Conservation (phyloP, 805 yeast species). For the Candida stauntonica region DNA sequence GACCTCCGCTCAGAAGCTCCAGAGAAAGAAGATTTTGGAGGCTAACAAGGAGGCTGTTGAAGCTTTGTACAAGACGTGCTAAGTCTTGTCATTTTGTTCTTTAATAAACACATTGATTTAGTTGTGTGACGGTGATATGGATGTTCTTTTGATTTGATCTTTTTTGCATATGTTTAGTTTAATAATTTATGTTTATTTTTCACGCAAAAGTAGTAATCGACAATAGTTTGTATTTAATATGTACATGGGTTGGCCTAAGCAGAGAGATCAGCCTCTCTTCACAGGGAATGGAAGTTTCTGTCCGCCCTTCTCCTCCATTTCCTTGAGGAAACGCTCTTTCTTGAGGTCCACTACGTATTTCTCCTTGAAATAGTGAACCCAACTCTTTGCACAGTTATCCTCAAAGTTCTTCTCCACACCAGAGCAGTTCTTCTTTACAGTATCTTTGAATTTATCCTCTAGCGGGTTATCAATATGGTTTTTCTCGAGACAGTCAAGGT, state of each 20-base stretch:
- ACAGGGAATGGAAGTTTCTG: constrained; percentile 26
- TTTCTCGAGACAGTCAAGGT: constrained; percentile 68
- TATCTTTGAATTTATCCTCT: constrained; percentile 43
- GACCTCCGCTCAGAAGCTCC: constrained; percentile 93
- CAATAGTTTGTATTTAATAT: too few species aligned
- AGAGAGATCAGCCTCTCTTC: constrained; percentile 15
- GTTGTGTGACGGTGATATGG: background rate
- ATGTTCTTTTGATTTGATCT: background rate
- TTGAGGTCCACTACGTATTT: constrained; percentile 75
- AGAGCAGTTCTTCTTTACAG: constrained; percentile 55
- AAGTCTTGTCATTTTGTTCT: background rate
- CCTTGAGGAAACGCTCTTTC: constrained; percentile 61
- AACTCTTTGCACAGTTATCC: constrained; percentile 73
- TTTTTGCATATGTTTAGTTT: background rate
- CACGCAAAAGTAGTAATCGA: too few species aligned
- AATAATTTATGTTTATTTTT: background rate
- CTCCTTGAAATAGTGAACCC: constrained; percentile 90
- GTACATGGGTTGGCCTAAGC: background rate
- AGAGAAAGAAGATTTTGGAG: constrained; percentile 81
- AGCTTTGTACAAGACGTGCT: constrained; percentile 42
- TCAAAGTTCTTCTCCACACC: constrained; percentile 54
- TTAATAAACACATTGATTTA: background rate
- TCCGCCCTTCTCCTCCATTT: constrained; percentile 67
- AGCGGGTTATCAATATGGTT: constrained; percentile 67
- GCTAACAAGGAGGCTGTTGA: constrained; percentile 67